These are phyloP conservation scores for Amauroascus verrucosus DNA, from an alignment of 2,329 filamentous ascomycete species.

Conservation along the genomic window DNA sequence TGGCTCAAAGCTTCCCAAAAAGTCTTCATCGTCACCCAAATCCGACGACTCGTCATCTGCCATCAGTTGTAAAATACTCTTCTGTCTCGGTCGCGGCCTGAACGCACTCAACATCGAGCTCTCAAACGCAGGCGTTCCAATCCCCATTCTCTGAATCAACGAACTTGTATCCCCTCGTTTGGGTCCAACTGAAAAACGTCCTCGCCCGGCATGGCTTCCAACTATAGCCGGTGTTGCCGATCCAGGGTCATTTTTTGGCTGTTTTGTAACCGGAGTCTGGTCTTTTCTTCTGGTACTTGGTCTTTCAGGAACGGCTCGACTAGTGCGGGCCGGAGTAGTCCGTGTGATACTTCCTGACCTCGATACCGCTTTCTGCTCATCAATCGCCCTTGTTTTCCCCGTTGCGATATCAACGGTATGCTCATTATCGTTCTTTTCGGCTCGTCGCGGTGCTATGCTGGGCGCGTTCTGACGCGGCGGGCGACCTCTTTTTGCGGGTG, in stretches of 20 bases:
- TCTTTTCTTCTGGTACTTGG: not conserved
- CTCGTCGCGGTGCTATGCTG: not conserved
- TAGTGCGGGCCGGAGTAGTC: not conserved
- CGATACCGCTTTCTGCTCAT: not conserved
- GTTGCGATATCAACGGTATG: not conserved
- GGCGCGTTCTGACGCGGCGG: conserved; percentile 7
- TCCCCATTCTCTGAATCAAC: conserved; percentile 17
- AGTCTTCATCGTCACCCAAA: conserved; percentile 31
- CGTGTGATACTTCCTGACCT: not conserved
- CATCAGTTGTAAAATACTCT: conserved; percentile 38
- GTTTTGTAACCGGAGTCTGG: conserved; percentile 3
- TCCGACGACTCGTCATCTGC: conserved; percentile 31
- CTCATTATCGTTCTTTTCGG: not conserved
- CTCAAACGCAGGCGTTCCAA: conserved; percentile 34
- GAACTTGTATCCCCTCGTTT: conserved; percentile 14
- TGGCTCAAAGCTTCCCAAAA: conserved; percentile 35
- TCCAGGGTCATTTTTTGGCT: not conserved
- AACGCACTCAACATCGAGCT: conserved; percentile 38
- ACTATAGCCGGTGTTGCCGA: not conserved
- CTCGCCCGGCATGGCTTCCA: not conserved
- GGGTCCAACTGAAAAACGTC: conserved; percentile 8
- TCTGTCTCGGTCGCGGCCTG: conserved; percentile 35
- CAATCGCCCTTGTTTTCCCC: not conserved
- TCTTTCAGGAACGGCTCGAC: not conserved
- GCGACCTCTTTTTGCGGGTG: conserved; percentile 13